These are phyloP conservation scores for Rhododendron ferrugineum DNA, from an alignment of 148 eudicot species.

Conservation along the genomic window DNA sequence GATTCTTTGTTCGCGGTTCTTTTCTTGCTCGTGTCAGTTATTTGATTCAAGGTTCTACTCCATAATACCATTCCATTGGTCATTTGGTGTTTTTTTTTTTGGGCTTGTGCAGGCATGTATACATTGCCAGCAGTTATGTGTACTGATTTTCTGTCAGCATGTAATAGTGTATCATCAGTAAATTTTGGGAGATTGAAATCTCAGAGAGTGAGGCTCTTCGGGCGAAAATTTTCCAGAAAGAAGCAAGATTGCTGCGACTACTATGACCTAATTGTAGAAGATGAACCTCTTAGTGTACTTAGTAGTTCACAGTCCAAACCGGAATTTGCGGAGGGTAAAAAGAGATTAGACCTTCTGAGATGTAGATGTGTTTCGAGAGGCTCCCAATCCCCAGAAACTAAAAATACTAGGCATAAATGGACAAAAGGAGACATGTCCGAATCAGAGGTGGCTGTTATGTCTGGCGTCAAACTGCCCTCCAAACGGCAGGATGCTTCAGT, in stretches of 20 bases:
- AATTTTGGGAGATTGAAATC: constrained; percentile 64
- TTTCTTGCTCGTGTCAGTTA: not conserved
- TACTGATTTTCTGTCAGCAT: constrained; percentile 1
- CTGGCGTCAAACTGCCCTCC: constrained; percentile 28
- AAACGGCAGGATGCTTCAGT: constrained; percentile 14
- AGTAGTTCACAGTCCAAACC: constrained; percentile 19
- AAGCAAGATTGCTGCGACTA: constrained; percentile 24
- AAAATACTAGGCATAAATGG: not conserved
- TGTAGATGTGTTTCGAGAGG: not conserved
- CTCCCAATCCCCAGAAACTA: not conserved
- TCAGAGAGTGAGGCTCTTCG: constrained; percentile 49
- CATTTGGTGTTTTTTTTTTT: not conserved
- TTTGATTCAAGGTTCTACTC: not conserved
- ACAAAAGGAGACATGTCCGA: constrained; percentile 14
- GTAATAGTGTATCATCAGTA: constrained; percentile 19
- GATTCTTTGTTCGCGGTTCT: not conserved
- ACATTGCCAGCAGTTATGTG: not conserved
- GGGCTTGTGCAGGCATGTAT: not conserved
- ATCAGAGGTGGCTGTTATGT: constrained; percentile 6
- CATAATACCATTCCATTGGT: not conserved
- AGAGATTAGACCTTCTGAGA: constrained; percentile 7
- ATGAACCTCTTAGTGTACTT: not conserved
- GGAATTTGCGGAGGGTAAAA: constrained; percentile 18
- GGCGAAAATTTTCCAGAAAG: constrained; percentile 25
- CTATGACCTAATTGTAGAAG: constrained; percentile 28